Conservation (phyloP, 805 yeast species). For the Pichia nakasei region DNA sequence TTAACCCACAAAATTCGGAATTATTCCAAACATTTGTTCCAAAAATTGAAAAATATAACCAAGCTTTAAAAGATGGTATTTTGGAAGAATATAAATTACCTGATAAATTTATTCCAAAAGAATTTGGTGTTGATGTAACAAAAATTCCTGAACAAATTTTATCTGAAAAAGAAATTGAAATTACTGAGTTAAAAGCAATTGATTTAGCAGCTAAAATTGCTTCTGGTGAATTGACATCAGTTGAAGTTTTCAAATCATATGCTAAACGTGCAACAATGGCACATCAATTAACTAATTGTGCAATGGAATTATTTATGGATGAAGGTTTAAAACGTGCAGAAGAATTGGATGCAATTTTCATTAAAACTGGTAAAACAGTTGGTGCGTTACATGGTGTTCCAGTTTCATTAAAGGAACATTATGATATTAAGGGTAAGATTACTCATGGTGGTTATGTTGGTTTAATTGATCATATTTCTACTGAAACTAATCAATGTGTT, state of each 20-base stretch:
- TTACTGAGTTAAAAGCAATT: slow-evolving; percentile 33
- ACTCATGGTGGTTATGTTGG: slow-evolving; percentile 44
- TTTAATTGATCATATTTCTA: slow-evolving; percentile 31
- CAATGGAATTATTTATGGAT: slow-evolving; percentile 36
- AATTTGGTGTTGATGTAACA: slow-evolving; percentile 20
- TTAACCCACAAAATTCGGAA: slow-evolving; percentile 4
- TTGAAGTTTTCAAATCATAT: slow-evolving; percentile 37
- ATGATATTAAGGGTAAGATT: slow-evolving; percentile 39
- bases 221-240: slow-evolving; percentile 31
- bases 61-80: slow-evolving; percentile 20
- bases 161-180: slow-evolving; percentile 30
- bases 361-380: slow-evolving; percentile 36
- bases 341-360: slow-evolving; percentile 42
- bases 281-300: slow-evolving; percentile 42
- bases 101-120: slow-evolving; percentile 13
- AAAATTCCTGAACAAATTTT: slow-evolving; percentile 25
- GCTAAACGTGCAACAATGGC: slow-evolving; percentile 41
- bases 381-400: slow-evolving; percentile 62
- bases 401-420: slow-evolving; percentile 53
- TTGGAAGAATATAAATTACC: slow-evolving; percentile 15
- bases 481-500: slow-evolving; percentile 32
- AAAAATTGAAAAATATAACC: slow-evolving; percentile 26
- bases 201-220: slow-evolving; percentile 29
- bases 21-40: slow-evolving; percentile 24
- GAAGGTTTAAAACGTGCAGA: slow-evolving; percentile 41